Conservation (phyloP, 2,329 filamentous ascomycete genomes). For the Tolypocladium endophyticum region DNA sequence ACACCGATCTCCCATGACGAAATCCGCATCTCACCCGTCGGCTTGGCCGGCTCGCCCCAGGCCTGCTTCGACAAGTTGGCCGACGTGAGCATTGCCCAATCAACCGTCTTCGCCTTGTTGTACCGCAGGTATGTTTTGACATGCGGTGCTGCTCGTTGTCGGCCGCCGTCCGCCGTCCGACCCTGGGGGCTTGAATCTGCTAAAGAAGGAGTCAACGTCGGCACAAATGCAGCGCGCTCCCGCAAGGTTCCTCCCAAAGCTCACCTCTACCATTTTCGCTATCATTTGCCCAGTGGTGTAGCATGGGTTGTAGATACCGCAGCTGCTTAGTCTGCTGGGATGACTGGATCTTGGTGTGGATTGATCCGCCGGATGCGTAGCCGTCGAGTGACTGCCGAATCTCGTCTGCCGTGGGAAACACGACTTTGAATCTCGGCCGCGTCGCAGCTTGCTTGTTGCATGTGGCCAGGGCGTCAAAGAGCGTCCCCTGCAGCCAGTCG, state of each 20-base stretch:
- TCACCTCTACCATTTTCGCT: slow-evolving; percentile 19
- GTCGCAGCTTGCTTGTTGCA: slow-evolving; percentile 17
- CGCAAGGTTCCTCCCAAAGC: background rate
- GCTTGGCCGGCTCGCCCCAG: slow-evolving; percentile 59
- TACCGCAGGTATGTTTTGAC: slow-evolving; percentile 82
- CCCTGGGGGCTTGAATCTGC: slow-evolving; percentile 15
- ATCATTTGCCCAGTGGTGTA: slow-evolving; percentile 70
- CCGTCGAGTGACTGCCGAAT: slow-evolving; percentile 68
- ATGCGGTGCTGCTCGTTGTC: slow-evolving; percentile 67
- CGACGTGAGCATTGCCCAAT: slow-evolving; percentile 83
- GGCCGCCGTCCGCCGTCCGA: slow-evolving; percentile 38
- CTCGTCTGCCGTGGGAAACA: slow-evolving; percentile 74
- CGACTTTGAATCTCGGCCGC: slow-evolving; percentile 50
- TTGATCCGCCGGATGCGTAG: slow-evolving; percentile 66
- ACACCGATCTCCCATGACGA: slow-evolving; percentile 80
- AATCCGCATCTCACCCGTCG: slow-evolving; percentile 53
- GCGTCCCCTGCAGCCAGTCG: slow-evolving; percentile 58
- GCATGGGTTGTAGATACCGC: slow-evolving; percentile 55
- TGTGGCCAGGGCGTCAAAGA: slow-evolving; percentile 40
- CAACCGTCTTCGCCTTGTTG: slow-evolving; percentile 40
- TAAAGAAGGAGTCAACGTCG: background rate
- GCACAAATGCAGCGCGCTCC: background rate
- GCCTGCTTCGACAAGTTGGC: slow-evolving; percentile 87
- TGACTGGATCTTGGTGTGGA: slow-evolving; percentile 70
- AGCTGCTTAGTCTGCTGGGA: slow-evolving; percentile 63